phyloP scores from a whole-genome alignment of 164 flowering plant genomes.

The Stephania japonica region DNA sequence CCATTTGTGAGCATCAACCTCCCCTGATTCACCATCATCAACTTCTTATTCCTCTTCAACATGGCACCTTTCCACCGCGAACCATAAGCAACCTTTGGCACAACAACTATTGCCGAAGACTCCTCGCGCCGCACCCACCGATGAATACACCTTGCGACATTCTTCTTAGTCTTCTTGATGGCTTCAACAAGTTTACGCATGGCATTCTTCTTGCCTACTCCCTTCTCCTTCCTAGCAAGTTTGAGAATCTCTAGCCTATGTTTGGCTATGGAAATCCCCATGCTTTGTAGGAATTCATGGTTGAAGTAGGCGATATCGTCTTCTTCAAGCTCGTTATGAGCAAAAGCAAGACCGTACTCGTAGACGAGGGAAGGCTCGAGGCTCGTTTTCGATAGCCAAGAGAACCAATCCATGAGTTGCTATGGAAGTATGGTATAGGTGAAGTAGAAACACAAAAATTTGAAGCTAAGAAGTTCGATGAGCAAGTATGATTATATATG shows the following conservation, averaged over 20 bases:
- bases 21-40: conserved; percentile 26
- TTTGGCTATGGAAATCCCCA: conserved; percentile 76
- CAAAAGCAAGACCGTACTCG: conserved; percentile 55
- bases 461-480: background rate
- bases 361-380: conserved; percentile 53
- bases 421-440: background rate
- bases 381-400: conserved; percentile 62
- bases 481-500: conserved; percentile 1
- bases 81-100: conserved; percentile 34
- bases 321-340: conserved; percentile 58
- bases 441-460: background rate
- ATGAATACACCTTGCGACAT: conserved; percentile 33
- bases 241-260: conserved; percentile 85
- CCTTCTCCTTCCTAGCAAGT: conserved; percentile 49
- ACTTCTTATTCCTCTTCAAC: conserved; percentile 54
- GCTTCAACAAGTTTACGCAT: conserved; percentile 42
- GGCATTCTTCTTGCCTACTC: conserved; percentile 22
- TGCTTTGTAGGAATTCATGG: conserved; percentile 80
- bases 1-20: conserved; percentile 49
- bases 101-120: conserved; percentile 47
- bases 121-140: conserved; percentile 40
- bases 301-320: conserved; percentile 63
- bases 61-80: conserved; percentile 50
- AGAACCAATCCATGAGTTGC: conserved; percentile 69
- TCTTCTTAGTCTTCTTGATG: conserved; percentile 45